Conservation (phyloP, 2,329 filamentous ascomycete species). For the Cytospora chrysosperma region DNA sequence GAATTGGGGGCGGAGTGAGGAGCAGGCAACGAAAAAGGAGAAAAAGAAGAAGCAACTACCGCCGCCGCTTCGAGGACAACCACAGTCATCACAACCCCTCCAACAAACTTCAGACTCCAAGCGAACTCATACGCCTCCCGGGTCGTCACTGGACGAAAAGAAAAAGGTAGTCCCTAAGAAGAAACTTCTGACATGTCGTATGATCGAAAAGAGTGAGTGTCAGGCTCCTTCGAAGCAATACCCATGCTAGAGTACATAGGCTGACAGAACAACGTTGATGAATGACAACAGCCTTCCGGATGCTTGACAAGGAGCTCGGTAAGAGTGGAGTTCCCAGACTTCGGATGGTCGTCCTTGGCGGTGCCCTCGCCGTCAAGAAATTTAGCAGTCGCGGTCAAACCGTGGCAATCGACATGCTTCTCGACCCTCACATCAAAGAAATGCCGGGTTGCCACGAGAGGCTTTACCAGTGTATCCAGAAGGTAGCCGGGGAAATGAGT, state of each 20-base stretch:
- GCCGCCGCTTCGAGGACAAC: no score
- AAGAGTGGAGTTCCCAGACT: accelerated
- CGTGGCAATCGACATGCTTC: neutral
- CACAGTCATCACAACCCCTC: no score
- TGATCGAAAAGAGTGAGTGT: neutral
- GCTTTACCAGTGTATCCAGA: neutral
- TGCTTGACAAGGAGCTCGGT: neutral
- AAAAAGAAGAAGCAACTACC: no score
- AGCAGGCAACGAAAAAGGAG: no score
- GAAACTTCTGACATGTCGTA: neutral
- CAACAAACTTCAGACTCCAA: no score
- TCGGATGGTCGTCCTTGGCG: neutral
- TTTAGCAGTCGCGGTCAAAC: neutral
- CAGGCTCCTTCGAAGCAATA: no score
- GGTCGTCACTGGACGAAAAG: no score
- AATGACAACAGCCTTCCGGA: neutral
- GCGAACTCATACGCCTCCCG: no score
- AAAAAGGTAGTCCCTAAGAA: no score
- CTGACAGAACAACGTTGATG: neutral
- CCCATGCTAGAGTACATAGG: neutral
- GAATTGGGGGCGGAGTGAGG: no score
- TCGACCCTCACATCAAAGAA: neutral
- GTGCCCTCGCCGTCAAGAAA: neutral
- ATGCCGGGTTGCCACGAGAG: no score
- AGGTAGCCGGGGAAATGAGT: neutral